A percentile compares a stretch with the other conserved stretches of the same genome.
These are phyloP conservation scores for Sicyos baderoa DNA, from an alignment of 306 rosid genomes.

Conservation along the genomic window DNA sequence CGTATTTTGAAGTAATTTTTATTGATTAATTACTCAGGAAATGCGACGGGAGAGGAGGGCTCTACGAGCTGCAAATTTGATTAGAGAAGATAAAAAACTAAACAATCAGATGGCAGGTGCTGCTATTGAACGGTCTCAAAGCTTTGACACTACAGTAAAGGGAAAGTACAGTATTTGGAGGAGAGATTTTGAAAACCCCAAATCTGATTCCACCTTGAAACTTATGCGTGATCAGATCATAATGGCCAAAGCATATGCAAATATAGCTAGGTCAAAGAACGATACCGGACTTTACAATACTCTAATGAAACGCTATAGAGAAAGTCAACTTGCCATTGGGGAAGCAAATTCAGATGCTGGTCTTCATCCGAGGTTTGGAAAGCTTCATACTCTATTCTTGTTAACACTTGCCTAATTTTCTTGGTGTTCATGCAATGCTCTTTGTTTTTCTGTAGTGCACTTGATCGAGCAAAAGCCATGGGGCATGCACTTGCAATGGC, in stretches of 20 bases:
- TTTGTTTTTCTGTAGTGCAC: slow-evolving; percentile 46
- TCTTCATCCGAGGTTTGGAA: slow-evolving; percentile 68
- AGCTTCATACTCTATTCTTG: slow-evolving; percentile 21
- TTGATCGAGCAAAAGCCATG: slow-evolving; percentile 85
- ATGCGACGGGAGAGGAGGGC: slow-evolving; percentile 74
- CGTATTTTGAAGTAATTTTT: slow-evolving; percentile 13
- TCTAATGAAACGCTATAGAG: slow-evolving; percentile 52
- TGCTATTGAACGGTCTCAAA: slow-evolving; percentile 61
- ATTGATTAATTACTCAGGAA: slow-evolving; percentile 38
- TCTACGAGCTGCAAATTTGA: slow-evolving; percentile 53
- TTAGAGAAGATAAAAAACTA: slow-evolving; percentile 53
- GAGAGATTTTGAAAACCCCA: slow-evolving; percentile 74
- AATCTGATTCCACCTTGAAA: slow-evolving; percentile 84
- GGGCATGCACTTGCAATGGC: slow-evolving; percentile 79
- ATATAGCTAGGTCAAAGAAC: slow-evolving; percentile 75
- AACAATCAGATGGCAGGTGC: slow-evolving; percentile 50
- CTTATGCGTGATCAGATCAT: slow-evolving; percentile 91
- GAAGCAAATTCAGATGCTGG: slow-evolving; percentile 74
- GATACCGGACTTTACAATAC: slow-evolving; percentile 46
- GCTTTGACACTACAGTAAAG: slow-evolving; percentile 46
- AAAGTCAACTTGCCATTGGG: slow-evolving; percentile 63
- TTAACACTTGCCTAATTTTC: slow-evolving; percentile 21
- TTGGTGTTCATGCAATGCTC: slow-evolving; percentile 29
- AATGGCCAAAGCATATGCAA: slow-evolving; percentile 85
- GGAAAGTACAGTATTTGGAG: slow-evolving; percentile 96